phyloP scores from a whole-genome alignment of 768 basidiomycete species.

The Asterophora lycoperdoides region DNA sequence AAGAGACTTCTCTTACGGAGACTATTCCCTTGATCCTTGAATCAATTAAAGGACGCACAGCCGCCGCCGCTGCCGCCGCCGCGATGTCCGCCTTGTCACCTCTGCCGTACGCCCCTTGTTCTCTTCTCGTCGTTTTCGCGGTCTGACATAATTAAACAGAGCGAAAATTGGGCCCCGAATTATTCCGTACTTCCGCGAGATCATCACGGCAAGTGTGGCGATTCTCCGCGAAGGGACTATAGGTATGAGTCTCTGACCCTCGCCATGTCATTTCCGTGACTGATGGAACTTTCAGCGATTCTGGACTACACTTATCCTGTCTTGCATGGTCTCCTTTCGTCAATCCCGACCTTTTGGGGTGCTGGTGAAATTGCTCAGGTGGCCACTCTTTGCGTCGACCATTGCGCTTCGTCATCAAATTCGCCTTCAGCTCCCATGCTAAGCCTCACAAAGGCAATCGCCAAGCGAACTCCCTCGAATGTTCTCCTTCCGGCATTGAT shows the following conservation, averaged over 20 bases:
- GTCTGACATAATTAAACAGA: conserved; percentile 33
- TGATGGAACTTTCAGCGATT: conserved; percentile 19
- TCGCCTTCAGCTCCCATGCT: conserved; percentile 32
- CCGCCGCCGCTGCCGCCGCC: conserved; percentile 29
- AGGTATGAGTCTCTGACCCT: conserved; percentile 23
- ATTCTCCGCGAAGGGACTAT: conserved; percentile 41
- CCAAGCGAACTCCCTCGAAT: conserved; percentile 68
- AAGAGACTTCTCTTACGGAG: conserved; percentile 60
- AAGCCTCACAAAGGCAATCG: conserved; percentile 54
- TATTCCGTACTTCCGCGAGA: conserved; percentile 77
- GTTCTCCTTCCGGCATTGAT: conserved; percentile 62
- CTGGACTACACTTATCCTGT: conserved; percentile 38
- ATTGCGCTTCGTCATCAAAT: conserved; percentile 29
- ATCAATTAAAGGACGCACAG: conserved; percentile 36
- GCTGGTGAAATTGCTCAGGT: conserved; percentile 52
- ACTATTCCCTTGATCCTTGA: conserved; percentile 56
- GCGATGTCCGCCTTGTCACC: conserved; percentile 55
- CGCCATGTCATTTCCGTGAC: not conserved
- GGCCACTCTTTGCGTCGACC: conserved; percentile 52
- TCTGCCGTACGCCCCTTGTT: conserved; percentile 48
- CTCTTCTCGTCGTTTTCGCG: not conserved
- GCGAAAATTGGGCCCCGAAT: conserved; percentile 79
- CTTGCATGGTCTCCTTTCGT: conserved; percentile 63
- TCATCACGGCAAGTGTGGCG: conserved; percentile 54
- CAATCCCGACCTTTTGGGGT: conserved; percentile 84